Percentiles rank a stretch among this genome's conserved stretches.
phyloP scores from a whole-genome alignment of 805 yeast genomes.

The Maudiozyma serrabonitensis region DNA sequence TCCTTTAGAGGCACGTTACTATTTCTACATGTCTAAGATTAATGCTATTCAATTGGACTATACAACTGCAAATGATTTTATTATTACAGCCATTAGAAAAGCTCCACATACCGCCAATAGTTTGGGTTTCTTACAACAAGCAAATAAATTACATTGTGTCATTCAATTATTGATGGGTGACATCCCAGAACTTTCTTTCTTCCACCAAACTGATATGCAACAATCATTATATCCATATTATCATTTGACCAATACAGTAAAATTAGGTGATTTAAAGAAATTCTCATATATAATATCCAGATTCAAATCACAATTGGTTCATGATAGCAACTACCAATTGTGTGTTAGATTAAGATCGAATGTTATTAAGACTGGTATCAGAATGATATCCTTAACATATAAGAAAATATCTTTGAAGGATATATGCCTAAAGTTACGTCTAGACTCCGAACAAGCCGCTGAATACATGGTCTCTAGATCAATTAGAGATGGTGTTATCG shows the following conservation, averaged over 20 bases:
- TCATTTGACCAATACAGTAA: slow-evolving; percentile 82
- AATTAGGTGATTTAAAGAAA: slow-evolving; percentile 76
- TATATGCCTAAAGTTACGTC: slow-evolving; percentile 81
- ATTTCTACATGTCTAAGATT: slow-evolving; percentile 83
- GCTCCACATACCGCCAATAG: slow-evolving; percentile 87
- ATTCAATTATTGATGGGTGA: slow-evolving; percentile 95
- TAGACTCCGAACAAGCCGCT: slow-evolving; percentile 91
- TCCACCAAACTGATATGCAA: slow-evolving; percentile 54
- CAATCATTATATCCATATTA: slow-evolving; percentile 69
- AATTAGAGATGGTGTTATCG: slow-evolving; percentile 94
- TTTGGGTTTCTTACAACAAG: slow-evolving; percentile 78
- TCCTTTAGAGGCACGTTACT: slow-evolving; percentile 84
- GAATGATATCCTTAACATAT: slow-evolving; percentile 85
- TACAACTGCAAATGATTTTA: slow-evolving; percentile 79
- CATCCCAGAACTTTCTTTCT: slow-evolving; percentile 79
- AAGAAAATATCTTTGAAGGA: slow-evolving; percentile 86
- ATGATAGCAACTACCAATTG: slow-evolving; percentile 74
- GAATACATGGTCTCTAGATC: slow-evolving; percentile 96
- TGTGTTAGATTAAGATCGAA: slow-evolving; percentile 88
- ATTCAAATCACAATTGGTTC: slow-evolving; percentile 51
- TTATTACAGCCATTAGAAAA: slow-evolving; percentile 90
- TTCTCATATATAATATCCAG: slow-evolving; percentile 63
- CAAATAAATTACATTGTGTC: slow-evolving; percentile 77
- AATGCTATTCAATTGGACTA: slow-evolving; percentile 88
- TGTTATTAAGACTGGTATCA: slow-evolving; percentile 94